Evolutionary conservation across 176 grass and related monocot genomes (phyloP), one percentile per base, ranked within the genome.

Genomic region (Guadua angustifolia): DNA sequence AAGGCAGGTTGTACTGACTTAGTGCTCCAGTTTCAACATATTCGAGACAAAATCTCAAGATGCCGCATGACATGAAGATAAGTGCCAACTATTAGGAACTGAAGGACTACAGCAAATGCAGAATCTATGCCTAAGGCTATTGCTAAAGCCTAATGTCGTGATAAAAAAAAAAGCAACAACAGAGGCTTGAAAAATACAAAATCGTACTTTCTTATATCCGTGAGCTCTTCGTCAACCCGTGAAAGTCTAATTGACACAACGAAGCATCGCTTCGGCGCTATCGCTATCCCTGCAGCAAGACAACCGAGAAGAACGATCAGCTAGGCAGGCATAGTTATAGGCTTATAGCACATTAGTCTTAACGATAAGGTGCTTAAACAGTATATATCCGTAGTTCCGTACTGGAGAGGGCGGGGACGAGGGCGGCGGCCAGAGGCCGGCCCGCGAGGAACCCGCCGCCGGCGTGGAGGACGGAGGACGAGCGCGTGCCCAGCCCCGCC

Each of bases 221-320:
- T 40, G 22, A 85, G 74, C n/a, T 84, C 82, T 17, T 91, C 90
- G 60, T 92, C 93, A 43, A 86, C 74, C 71, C 76, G 79, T 24
- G 85, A 47, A 22, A 90, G 78, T 53, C 80, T 83, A 55, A 79
- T 73, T 22, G 85, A 83, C 80, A 86, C 78, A 70, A 42, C 25
- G 49, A 88, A 56, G 15, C 60, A n/a, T 55, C 62, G 53, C 69
- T 85, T 95, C 39, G 40, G 79, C 7, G 21, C 18, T 61, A 70
- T 46, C 66, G n/a, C 73, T 86, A 85, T 93, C 18, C 86, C 91
- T 91, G 53, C 50, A 87, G 19, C 13, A 78, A 81, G 29, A 57
- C 44, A 67, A 73, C 22, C 32, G 67, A 78, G 52, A 24, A 53
- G 21, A 53, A 21, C 18, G 53, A 70, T 76, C 62, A 77, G 50